These are phyloP conservation scores for Fraxinus greggii DNA, from an alignment of 305 asterid genomes.

Conservation along the genomic window DNA sequence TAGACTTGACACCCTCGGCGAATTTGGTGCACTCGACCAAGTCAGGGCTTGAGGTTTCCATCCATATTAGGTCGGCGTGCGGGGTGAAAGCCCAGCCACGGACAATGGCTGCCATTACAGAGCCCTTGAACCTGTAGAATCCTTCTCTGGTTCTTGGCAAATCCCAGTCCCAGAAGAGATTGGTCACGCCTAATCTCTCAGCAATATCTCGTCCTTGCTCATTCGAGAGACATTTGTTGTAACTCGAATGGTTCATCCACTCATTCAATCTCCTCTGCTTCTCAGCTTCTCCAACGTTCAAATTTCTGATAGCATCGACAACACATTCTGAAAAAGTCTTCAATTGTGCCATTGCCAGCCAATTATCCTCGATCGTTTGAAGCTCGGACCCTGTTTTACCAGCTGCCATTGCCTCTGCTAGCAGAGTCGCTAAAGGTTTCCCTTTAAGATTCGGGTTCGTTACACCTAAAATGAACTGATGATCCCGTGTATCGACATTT, in stretches of 20 bases:
- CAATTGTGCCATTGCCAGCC: conserved; percentile 69
- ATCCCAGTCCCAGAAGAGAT: conserved; percentile 93
- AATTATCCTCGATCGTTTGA: conserved; percentile 76
- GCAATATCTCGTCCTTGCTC: conserved; percentile 71
- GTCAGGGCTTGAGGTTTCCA: conserved; percentile 90
- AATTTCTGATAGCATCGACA: conserved; percentile 53
- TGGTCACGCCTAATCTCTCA: conserved; percentile 51
- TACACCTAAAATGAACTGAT: conserved; percentile 79
- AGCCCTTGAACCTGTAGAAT: conserved; percentile 79
- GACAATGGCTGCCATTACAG: conserved; percentile 77
- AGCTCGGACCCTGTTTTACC: conserved; percentile 83
- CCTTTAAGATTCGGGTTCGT: conserved; percentile 71
- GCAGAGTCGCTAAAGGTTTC: conserved; percentile 59
- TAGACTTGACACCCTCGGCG: conserved; percentile 68
- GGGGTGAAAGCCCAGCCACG: conserved; percentile 87
- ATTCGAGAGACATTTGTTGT: conserved; percentile 64
- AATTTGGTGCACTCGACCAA: conserved; percentile 81
- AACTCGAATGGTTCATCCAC: conserved; percentile 67
- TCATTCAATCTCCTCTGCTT: conserved; percentile 77
- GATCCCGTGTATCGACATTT: conserved; percentile 83
- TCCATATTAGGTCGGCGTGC: conserved; percentile 78
- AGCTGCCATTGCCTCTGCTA: conserved; percentile 74
- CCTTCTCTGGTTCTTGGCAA: conserved; percentile 95
- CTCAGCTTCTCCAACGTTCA: conserved; percentile 56
- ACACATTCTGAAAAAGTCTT: conserved; percentile 80